Conservation (phyloP, 768 basidiomycete species). For the Tricholomella constricta region DNA sequence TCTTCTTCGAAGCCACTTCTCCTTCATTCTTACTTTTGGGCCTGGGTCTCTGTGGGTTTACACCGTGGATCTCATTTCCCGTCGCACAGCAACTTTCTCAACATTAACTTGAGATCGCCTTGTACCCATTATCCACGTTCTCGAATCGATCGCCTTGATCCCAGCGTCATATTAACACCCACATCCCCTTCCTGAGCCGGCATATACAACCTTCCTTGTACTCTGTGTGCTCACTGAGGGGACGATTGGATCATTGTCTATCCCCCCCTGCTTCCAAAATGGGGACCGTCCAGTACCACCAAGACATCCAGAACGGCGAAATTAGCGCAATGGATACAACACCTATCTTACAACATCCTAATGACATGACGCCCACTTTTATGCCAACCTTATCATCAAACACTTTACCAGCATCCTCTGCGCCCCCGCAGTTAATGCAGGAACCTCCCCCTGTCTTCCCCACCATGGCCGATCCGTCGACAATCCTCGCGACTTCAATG, state of each 20-base stretch:
- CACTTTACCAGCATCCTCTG: conserved; percentile 19
- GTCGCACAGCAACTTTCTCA: conserved; percentile 14
- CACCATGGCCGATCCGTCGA: conserved; percentile 28
- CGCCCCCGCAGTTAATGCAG: conserved; percentile 30
- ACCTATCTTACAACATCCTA: conserved; percentile 28
- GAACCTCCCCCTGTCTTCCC: conserved; percentile 36
- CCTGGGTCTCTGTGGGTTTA: conserved; percentile 7
- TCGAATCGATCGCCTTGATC: conserved; percentile 26
- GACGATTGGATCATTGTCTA: conserved; percentile 6
- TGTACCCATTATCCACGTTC: conserved; percentile 19
- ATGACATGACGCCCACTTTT: conserved; percentile 27
- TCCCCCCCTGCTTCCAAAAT: conserved; percentile 19
- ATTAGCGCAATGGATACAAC: conserved; percentile 38
- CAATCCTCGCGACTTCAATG: conserved; percentile 29
- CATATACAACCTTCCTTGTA: conserved; percentile 9
- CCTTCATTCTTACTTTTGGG: conserved; percentile 13
- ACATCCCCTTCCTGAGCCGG: conserved; percentile 11
- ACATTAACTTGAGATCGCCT: conserved; percentile 17
- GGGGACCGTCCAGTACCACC: conserved; percentile 32
- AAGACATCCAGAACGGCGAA: conserved; percentile 29
- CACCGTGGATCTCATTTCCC: conserved; percentile 16
- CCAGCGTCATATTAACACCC: conserved; percentile 16
- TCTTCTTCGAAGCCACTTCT: conserved; percentile 3
- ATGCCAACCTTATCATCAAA: conserved; percentile 19
- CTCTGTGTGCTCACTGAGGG: conserved; percentile 3